Base-by-base conservation (phyloP, 2,329 filamentous ascomycete species). In the Aureobasidium namibiae region DNA sequence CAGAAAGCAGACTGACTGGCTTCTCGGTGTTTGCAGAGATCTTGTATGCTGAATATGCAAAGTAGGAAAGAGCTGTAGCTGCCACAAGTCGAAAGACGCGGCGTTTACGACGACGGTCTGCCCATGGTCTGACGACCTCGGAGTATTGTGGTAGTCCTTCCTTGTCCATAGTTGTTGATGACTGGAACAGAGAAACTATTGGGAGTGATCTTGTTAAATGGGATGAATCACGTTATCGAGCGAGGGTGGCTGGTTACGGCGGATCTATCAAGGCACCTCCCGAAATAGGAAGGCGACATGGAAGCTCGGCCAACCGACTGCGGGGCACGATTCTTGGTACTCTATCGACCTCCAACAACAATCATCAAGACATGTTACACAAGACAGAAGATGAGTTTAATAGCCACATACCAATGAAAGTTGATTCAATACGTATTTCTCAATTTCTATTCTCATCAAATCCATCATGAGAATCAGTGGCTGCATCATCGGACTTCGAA, bases 1-100 rank as follows among this genome's bases (percentile, higher is more conserved):
- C 62, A 1, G 83, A 86, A 3, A 87, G 71, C 2, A 61, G 23
- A 16, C 24, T 60, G 21, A 21, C 36, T n/a, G 57, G 33, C 48
- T 53, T 60, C n/a, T 60, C 48, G 16, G 57, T 60, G 33, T 60
- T 60, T 24, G 31, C 18, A 7, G 57, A 52, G 16, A 60, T 60
- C 41, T 45, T 60, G 39, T 54, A 60, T 34, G 57, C 57, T 6
- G 57, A 53, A 23, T 52, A 52, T 8, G 38, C 48, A 41, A 60
- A 60, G 41, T 60, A 60, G 21, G 48, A 42, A 11, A 60, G 48
- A 41, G 48, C 54, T 34, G 48, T 16, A 26, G 57, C 57, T 11
- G 57, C 57, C 16, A 60, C 57, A 16, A 53, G 16, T 26, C 57
- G 48, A 26, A 54, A 45, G 48, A 60, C 38, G 33, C 48, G 57